Base-by-base conservation (phyloP, 78 protist species). In the Tieghemostelium lacteum region DNA sequence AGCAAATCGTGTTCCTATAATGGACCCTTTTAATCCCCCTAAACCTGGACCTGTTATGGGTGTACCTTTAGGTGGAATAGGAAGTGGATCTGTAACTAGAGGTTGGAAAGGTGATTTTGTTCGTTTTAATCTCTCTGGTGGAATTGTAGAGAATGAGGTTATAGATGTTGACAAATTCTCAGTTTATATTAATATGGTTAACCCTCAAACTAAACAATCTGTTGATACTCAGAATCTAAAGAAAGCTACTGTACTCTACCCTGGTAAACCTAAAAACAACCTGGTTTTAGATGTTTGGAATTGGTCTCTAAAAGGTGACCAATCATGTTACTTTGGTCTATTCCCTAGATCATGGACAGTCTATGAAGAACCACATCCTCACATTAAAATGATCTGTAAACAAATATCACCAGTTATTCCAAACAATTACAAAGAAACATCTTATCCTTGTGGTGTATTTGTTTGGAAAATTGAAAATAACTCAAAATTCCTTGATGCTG, bases 41-140 rank as follows among this genome's bases (percentile, higher is more conserved):
- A 88, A 88, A 39, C 85, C 86, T 0, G 80, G 77, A 19, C 92
- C 94, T 10, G 31, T 77, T 4, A 83, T 77, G 88, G 94, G 94
- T 52, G 94, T 91, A n/a, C 94, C 94, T 1, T 78, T 91, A 28
- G 94, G 94, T 65, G 94, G 94, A 34, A 91, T 91, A 34, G 94
- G 94, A 20, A 39, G 71, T 26, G 94, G 94, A 16, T 54, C 75
- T 31, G 78, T 91, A 3, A 91, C 67, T 29, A 50, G 94, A 29
- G 94, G 94, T 28, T 83, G 92, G 94, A 70, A 69, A 31, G 94
- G 94, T 49, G 94, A 80, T 42, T 91, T 91, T 42, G 86, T 77
- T 33, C 22, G 94, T 22, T 91, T 85, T 86, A 73, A 70, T 65
- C 28, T 91, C 1, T 26, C 28, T 16, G 29, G 36, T 45, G 78